Evolutionary conservation across 805 yeast species (phyloP), one percentile per base, ranked within the genome.

Genomic region (Candida boidinii): DNA sequence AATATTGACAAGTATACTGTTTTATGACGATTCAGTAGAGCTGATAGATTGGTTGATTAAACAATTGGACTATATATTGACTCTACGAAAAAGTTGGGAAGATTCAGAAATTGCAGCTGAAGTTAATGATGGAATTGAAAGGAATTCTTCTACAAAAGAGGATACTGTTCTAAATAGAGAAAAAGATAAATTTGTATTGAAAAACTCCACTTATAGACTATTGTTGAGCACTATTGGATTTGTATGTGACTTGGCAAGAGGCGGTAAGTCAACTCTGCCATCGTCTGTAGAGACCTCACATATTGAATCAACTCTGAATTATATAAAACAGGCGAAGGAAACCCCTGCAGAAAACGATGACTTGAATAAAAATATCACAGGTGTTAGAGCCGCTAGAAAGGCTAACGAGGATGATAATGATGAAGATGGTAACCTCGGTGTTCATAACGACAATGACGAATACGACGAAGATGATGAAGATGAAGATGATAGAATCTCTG

Each of bases 1-100:
- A 18, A 60, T 76, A 13, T 44, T 74, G 26, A 68, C 76, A 4
- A 68, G 73, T 17, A 63, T 70, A 7, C 46, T 76, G 30, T 49
- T 64, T 26, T 64, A 62, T 33, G 64, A 65, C 36, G 75, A 66
- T 15, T 64, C 66, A 38, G 48, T 46, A 22, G 50, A 53, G 0
- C 44, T 66, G 4, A 47, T 79, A 12, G 62, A 62, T n/a, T 64
- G 70, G 65, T 38, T 75, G 12, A 47, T 58, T 4, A 44, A 51
- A 4, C 66, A 61, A 15, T 41, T 74, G 24, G 56, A 52, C 26
- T 40, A 50, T 9, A 44, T 66, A 7, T 41, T 53, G 1, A 48
- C 48, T 7, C 42, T 39, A 20, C 4, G 33, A 28, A n/a, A 14
- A n/a, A 17, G 35, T 17, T n/a, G 39, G 37, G 23, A 28, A 14